Conservation (phyloP, 176 grass and related monocot genomes). For the Poa annua region DNA sequence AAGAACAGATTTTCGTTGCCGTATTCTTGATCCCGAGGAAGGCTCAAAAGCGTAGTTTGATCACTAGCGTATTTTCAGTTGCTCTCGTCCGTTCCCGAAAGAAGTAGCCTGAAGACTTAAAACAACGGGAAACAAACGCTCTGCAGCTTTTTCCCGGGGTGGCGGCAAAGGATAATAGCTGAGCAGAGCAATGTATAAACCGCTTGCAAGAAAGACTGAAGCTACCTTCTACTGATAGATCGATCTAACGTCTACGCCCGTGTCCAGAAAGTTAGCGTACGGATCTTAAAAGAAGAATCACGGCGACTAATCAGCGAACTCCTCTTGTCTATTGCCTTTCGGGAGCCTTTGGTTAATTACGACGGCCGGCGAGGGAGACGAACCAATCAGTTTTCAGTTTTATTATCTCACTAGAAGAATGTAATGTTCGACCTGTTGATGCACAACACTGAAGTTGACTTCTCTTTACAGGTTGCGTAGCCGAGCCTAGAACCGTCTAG, state of each 20-base stretch:
- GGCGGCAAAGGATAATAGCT: constrained; percentile 29
- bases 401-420: neutral
- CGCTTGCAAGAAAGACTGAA: neutral
- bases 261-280: constrained; percentile 15
- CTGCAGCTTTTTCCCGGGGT: neutral
- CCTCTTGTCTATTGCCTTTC: neutral
- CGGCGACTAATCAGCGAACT: constrained; percentile 7
- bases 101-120: neutral
- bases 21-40: neutral
- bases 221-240: neutral
- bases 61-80: too few relatives aligned
- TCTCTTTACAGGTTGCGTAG: neutral
- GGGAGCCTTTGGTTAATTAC: neutral
- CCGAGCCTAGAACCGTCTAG: constrained; percentile 40
- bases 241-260: too few relatives aligned
- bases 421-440: neutral
- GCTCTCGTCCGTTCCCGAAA: too few relatives aligned
- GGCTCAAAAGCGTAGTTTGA: neutral
- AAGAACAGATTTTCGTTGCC: neutral
- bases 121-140: neutral
- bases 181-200: constrained; percentile 41
- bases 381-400: too few relatives aligned
- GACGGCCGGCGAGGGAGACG: neutral
- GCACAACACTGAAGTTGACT: neutral
- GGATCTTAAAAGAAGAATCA: neutral